Percentiles rank a stretch among this genome's conserved stretches.
phyloP scores from a whole-genome alignment of 495 filamentous ascomycete species.

The Xylaria venustula region DNA sequence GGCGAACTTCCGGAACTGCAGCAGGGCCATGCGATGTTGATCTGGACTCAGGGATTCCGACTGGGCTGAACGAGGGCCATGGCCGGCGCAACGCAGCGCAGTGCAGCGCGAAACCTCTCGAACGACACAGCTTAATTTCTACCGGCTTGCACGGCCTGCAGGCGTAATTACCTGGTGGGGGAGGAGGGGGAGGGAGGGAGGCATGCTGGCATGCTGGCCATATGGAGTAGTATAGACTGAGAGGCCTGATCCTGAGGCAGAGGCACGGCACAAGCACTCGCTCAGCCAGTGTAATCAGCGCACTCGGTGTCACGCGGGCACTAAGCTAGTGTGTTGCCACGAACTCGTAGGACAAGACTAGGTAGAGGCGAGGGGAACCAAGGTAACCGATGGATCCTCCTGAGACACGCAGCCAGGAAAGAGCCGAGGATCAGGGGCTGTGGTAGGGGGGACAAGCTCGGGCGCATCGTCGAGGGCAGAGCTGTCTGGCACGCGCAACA shows the following conservation, averaged over 20 bases:
- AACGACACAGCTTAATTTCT: background rate
- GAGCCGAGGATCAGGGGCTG: slow-evolving; percentile 5
- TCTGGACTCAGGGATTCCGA: background rate
- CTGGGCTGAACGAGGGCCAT: background rate
- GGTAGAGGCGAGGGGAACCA: background rate
- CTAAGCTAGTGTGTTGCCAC: background rate
- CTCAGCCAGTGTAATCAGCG: slow-evolving; percentile 1
- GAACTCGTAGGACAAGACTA: slow-evolving; percentile 1
- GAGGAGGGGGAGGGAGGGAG: background rate
- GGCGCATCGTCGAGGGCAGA: background rate
- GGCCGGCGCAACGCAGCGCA: background rate
- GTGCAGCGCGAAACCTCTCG: background rate
- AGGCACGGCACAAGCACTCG: slow-evolving; percentile 11
- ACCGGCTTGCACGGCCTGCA: too few relatives aligned
- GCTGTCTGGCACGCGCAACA: background rate
- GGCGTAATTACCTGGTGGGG: background rate
- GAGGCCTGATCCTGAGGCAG: background rate
- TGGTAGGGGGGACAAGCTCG: background rate
- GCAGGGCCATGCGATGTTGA: slow-evolving; percentile 12
- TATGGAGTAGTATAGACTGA: background rate
- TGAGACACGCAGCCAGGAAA: slow-evolving; percentile 1
- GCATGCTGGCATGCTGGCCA: too few relatives aligned
- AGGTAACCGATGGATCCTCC: background rate
- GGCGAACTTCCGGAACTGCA: slow-evolving; percentile 13
- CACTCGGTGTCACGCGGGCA: background rate